Base-by-base conservation (phyloP, 768 basidiomycete species). In the Chalciporus sphaerocephalus region DNA sequence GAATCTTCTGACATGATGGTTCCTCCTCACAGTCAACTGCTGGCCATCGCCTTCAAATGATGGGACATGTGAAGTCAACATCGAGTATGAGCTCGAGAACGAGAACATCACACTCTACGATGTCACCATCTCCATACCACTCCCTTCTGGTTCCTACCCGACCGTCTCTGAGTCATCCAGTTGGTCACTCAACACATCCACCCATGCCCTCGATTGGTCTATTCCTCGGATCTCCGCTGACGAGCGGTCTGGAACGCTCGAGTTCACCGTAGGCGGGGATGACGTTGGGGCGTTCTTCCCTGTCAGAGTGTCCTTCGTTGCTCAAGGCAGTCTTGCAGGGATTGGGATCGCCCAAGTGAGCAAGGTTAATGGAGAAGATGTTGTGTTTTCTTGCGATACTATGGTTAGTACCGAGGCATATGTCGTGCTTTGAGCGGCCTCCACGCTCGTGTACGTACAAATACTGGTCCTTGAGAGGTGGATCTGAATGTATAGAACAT, bases 51-150 rank as follows among this genome's bases (percentile, higher is more conserved):
- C 90, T 6, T 84, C 88, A 30, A 91, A 90, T 56, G 87, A 92
- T 50, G 92, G 92, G n/a, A 86, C 85, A 1, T 88, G 85, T 54
- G 92, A 95, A 52, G 90, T 98, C 48, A 94, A 89, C 67, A 90
- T 98, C 51, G 96, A 97, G 67, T 97, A 96, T 61, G 94, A 98
- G 63, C 85, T 98, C 37, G 92, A 95, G 62, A 88, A 92, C 52
- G 78, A 87, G 51, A 76, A 75, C 38, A 69, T 97, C 43, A 80
- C 81, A 0, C 74, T 97, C 2, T 80, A 89, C 63, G 90, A 97
- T 62, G 79, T 94, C 18, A 74, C 81, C 52, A 91, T 98, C 50
- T 85, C 86, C 42, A 95, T 98, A 55, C 93, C 95, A 20, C 81
- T 98, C 38, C 94, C 94, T 5, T 64, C 80, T 37, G 91, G 91